Evolutionary conservation across 805 yeast genomes (phyloP), one percentile per base, ranked within the genome.

Genomic region (Yarrowia deformans): DNA sequence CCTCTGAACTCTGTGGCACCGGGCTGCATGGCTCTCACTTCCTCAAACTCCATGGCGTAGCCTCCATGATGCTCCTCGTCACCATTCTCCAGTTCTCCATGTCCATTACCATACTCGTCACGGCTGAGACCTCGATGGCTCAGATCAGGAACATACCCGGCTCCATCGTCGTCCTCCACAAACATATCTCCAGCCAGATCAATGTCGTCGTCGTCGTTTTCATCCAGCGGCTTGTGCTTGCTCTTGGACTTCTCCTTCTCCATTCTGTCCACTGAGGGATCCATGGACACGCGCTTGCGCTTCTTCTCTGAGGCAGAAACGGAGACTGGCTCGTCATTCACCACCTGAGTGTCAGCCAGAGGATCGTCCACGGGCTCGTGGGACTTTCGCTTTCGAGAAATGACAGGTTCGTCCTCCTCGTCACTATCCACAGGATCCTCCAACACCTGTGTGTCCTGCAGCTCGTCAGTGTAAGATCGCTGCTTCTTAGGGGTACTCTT

Each of bases 1-100:
- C 80, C 79, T 40, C 79, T 78, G 89, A 93, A 93, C 0, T 97
- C 97, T 0, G 98, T 94, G 8, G 90, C 85, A 1, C 98, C 98
- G 0, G 91, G 90, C 3, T 97, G 91, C 73, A 87, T 89, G 0
- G 97, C 66, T 9, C 66, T 93, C 56, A 79, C 67, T 14, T 68
- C 69, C 7, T 48, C 46, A 42, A 40, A 40, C 35, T 40, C 61
- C 34, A 52, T 35, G 13, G 61, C 52, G 6, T 42, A 32, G 5
- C 52, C 42, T 14, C 34, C 39, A 55, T 45, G 55, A 49, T 54
- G 40, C 2, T 19, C 42, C 8, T 52, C 48, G 2, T 50, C 48
- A 9, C 40, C 72, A 12, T 50, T 71, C 56, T 70, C 67, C n/a
- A 48, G 66, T 13, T 43, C 43, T 45, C 55, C 68, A 14, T 42